Base-by-base conservation (phyloP, 495 filamentous ascomycete genomes). In the Lasiosphaeria hispida region DNA sequence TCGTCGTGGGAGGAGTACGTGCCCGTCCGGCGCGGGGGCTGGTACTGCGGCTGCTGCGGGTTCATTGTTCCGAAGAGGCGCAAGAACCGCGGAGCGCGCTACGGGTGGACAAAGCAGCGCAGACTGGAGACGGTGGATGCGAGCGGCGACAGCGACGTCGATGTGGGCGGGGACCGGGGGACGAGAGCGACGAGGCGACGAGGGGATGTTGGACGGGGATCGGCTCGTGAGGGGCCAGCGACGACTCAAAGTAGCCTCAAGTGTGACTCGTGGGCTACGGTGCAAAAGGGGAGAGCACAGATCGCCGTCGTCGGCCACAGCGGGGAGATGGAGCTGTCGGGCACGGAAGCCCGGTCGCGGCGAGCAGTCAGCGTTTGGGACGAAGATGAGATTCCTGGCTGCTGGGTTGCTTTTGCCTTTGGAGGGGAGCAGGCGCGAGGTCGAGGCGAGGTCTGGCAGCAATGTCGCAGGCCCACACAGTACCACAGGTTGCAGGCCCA, bases 1-100 rank as follows among this genome's bases (percentile, higher is more conserved):
- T 95, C 90, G 63, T 92, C 90, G 60, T 77, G 75, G 15, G 72
- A 68, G 61, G 73, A 67, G 64, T 73, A 78, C 52, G 71, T 72
- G 33, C 70, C 70, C 55, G 70, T 61, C 62, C 75, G 73, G 67
- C 75, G 67, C 44, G 68, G 69, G 62, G 72, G 69, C 61, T 74
- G 75, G 63, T 76, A 75, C 61, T 77, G 72, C 55, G 68, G 69
- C 59, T 61, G 64, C 59, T 70, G 63, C 58, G 72, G 72, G 55
- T 77, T 85, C 79, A 69, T 91, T 76, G 55, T 83, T 78, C 48
- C 47, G 8, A 38, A 33, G 34, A 23, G 30, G 41, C 4, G 10
- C 39, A 34, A 5, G 23, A 30, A 30, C 23, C 23, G 23, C 23
- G 40, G 34, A 13, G 11, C 37, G 15, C 44, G 8, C 37, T 35